A percentile compares a stretch with the other conserved stretches of the same genome.
Conservation (phyloP, 805 yeast species). For the Saccharomycopsis schoenii region DNA sequence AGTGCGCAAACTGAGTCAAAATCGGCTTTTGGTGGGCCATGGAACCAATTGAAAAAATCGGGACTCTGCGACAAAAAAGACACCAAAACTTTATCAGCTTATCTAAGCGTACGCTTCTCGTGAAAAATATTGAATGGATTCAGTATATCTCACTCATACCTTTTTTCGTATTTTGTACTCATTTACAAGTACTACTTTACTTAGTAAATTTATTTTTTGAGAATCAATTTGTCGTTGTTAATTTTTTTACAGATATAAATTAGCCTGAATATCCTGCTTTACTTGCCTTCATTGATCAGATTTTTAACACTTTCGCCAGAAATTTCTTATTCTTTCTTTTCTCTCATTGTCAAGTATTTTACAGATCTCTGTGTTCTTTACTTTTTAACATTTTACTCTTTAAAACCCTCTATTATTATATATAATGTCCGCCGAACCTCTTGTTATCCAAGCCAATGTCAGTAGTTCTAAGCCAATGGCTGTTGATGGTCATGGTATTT, state of each 20-base stretch:
- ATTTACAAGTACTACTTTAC: not conserved
- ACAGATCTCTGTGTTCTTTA: no score
- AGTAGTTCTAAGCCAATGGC: constrained; percentile 25
- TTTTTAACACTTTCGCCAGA: no score
- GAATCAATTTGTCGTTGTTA: not conserved
- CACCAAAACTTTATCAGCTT: not conserved
- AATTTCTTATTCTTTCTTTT: not conserved
- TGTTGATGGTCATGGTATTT: constrained; percentile 31
- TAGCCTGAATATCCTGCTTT: not conserved
- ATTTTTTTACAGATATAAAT: not conserved
- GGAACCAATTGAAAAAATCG: no score
- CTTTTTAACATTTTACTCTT: no score
- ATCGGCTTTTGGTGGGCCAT: not conserved
- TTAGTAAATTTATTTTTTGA: not conserved
- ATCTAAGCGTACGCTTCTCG: not conserved
- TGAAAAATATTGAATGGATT: not conserved
- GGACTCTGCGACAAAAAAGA: not conserved
- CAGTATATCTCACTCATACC: no score
- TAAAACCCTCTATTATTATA: no score
- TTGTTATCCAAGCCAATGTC: constrained; percentile 27
- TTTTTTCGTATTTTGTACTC: no score
- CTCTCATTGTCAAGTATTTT: not conserved
- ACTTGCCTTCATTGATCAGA: not conserved
- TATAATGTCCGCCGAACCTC: constrained; percentile 20
- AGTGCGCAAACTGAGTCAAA: not conserved